Evolutionary conservation across 306 rosid species (phyloP).

Genomic region (Vigna angularis): DNA sequence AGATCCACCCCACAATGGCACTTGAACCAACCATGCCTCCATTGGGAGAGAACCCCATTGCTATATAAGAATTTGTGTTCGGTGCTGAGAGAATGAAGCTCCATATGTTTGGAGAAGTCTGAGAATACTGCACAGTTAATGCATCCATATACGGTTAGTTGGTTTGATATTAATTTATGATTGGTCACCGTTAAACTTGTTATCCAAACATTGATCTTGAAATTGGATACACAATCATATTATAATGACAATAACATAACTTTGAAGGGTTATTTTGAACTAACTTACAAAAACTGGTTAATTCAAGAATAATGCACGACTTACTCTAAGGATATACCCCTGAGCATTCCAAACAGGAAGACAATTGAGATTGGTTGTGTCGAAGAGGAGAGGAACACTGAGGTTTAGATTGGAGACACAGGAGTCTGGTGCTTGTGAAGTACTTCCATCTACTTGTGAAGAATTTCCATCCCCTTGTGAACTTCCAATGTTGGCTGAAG

Average conservation of each 20-base stretch:
- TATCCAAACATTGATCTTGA: not conserved
- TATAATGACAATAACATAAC: not conserved
- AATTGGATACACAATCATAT: not conserved
- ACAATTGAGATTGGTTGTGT: conserved; percentile 66
- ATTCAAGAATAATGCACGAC: conserved; percentile 45
- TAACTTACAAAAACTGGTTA: not conserved
- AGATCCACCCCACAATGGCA: conserved; percentile 82
- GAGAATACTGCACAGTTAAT: conserved; percentile 56
- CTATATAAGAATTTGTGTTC: conserved; percentile 56
- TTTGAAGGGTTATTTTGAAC: not conserved
- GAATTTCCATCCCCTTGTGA: conserved; percentile 54
- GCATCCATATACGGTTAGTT: not conserved
- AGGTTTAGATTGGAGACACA: conserved; percentile 63
- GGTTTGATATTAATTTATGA: not conserved
- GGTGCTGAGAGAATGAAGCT: conserved; percentile 77
- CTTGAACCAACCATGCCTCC: conserved; percentile 82
- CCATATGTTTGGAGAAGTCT: conserved; percentile 59
- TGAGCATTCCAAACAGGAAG: conserved; percentile 68
- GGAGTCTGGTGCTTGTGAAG: conserved; percentile 60
- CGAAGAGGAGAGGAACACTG: conserved; percentile 54
- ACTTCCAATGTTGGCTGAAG: conserved; percentile 53
- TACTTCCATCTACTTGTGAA: conserved; percentile 56
- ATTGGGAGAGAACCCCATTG: conserved; percentile 73
- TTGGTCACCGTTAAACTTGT: too few species aligned
- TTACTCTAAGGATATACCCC: conserved; percentile 73